Conservation (phyloP, 768 basidiomycete species). For the Neoboletus magnificus region DNA sequence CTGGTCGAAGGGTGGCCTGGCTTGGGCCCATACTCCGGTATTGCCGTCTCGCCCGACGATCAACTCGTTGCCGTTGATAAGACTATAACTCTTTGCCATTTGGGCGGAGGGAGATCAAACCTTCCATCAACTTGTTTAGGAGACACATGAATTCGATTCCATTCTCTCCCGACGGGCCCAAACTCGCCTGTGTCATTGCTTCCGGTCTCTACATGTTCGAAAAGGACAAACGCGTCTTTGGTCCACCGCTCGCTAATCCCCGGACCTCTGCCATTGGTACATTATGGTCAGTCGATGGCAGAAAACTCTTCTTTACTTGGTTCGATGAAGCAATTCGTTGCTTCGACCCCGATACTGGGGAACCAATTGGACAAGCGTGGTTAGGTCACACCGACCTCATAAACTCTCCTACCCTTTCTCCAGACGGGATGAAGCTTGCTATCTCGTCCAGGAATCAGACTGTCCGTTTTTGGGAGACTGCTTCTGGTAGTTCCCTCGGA, state of each 20-base stretch:
- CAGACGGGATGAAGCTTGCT: background rate
- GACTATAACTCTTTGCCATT: background rate
- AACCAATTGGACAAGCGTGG: background rate
- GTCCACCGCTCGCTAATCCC: no score
- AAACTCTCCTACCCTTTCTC: background rate
- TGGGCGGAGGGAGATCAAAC: background rate
- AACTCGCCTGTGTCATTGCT: background rate
- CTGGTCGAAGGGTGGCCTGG: background rate
- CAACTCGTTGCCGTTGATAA: background rate
- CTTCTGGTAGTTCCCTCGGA: background rate
- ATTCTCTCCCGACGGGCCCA: background rate
- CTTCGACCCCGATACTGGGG: background rate
- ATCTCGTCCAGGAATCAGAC: no score
- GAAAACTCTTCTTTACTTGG: background rate
- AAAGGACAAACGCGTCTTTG: no score
- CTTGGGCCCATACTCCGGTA: background rate
- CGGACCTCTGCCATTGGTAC: no score
- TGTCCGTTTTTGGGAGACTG: background rate
- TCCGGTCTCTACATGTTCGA: background rate
- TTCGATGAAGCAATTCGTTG: background rate
- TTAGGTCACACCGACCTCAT: background rate
- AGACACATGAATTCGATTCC: background rate
- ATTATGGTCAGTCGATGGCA: background rate
- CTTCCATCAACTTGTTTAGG: background rate
- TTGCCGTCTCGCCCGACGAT: conserved; percentile 3